Percentiles rank a stretch among this genome's conserved stretches.
These are phyloP conservation scores for Immersiella caudata DNA, from an alignment of 495 filamentous ascomycete species.

Conservation along the genomic window DNA sequence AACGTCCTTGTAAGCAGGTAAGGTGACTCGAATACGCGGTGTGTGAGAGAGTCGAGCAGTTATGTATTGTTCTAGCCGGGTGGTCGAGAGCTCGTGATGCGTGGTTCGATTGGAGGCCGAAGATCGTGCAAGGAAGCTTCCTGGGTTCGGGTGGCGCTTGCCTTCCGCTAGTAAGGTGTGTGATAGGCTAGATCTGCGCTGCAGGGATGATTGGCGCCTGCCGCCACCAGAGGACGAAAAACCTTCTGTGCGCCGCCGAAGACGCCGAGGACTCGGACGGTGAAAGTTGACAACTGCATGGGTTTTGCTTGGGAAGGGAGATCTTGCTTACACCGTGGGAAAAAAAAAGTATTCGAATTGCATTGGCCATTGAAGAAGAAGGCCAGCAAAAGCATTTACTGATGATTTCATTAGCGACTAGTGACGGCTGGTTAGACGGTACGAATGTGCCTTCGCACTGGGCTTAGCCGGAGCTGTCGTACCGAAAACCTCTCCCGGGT, in stretches of 20 bases:
- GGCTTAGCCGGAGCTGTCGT: neutral
- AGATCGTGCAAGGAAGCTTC: conserved; percentile 13
- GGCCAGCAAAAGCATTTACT: too few relatives aligned
- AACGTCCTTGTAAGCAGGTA: neutral
- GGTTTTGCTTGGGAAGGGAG: too few relatives aligned
- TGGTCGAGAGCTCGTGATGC: conserved; percentile 6
- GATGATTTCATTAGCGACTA: neutral
- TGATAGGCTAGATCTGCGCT: conserved; percentile 27
- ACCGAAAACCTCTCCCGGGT: conserved; percentile 11
- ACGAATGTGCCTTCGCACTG: neutral
- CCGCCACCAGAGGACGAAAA: conserved; percentile 7
- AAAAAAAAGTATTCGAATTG: too few relatives aligned
- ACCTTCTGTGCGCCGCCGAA: neutral
- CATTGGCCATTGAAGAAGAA: too few relatives aligned
- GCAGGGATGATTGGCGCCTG: neutral
- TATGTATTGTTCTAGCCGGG: neutral
- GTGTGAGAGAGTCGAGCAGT: conserved; percentile 1
- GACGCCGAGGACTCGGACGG: neutral
- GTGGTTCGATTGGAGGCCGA: conserved; percentile 11
- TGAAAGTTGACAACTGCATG: too few relatives aligned
- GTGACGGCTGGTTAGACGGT: too few relatives aligned
- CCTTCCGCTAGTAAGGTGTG: conserved; percentile 19
- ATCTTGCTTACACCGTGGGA: too few relatives aligned
- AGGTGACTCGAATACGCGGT: neutral
- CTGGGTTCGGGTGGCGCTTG: conserved; percentile 8